Base-by-base conservation (phyloP, 371 early-diverging fungal genomes). In the Lichtheimia ornata region DNA sequence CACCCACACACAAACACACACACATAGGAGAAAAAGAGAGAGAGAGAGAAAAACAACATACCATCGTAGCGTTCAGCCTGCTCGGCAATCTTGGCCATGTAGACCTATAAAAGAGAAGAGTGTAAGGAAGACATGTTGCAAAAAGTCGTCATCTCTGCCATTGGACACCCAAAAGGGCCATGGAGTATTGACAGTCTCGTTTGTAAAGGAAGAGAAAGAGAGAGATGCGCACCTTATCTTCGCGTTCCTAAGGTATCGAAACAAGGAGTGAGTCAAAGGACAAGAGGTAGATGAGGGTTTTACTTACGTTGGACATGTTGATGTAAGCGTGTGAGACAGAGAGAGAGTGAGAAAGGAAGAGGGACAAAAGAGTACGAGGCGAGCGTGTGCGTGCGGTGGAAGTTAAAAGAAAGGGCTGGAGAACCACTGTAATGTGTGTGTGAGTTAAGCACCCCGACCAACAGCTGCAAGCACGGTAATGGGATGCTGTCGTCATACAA, bases 31-130 rank as follows among this genome's bases (percentile, higher is more conserved):
- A 55, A 42, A 17, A 2, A 56, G 22, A 44, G 15, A 17, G 15
- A 17, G 20, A 45, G 45, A 53, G 45, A 64, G 56, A 50, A 60
- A 54, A 15, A 59, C 44, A 45, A 18, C 89, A 83, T 89, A 91
- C 95, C 97, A 75, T 98, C 97, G 76, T 97, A 99, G 70, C 98
- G 91, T 83, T 99, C 99, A 63, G 99, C 97, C 84, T 96, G 96
- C 86, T 99, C 99, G 71, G 95, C 93, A 66, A 98, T 91, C 89
- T 97, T 97, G 82, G 98, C 98, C 87, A 93, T 91, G 84, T 80
- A 84, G 60, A 85, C 84, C 72, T 83, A 47, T 47, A 47, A 35
- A 35, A 35, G 35, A 35, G 4, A 35, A 11, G 2, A 35, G 35
- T 11, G 11, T 35, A 35, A 35, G 35, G 2, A 35, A 35, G 35